These are phyloP conservation scores for Saccharomyces jurei DNA, from an alignment of 805 yeast genomes.

Conservation along the genomic window DNA sequence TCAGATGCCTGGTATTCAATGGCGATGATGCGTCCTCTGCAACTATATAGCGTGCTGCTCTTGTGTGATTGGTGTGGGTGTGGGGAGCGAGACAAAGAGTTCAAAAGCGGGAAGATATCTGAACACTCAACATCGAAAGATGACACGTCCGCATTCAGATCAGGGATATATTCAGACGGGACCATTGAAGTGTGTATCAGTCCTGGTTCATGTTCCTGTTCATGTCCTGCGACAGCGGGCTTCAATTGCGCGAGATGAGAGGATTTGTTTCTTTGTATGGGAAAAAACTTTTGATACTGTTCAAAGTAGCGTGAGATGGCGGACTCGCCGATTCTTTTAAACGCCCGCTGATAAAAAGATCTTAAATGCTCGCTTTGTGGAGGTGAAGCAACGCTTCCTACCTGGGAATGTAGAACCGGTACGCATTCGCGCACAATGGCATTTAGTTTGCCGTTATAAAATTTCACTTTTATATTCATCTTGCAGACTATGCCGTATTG, in stretches of 20 bases:
- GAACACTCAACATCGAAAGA: not conserved
- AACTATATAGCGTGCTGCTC: not conserved
- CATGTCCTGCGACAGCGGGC: not conserved
- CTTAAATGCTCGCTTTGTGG: not conserved
- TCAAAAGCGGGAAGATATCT: not conserved
- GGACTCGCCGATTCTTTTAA: not conserved
- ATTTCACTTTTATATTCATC: conserved; percentile 13
- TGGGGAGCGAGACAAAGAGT: not conserved
- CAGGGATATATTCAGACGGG: not conserved
- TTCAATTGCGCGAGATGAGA: not conserved
- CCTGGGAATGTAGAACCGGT: conserved; percentile 3
- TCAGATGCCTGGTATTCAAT: not conserved
- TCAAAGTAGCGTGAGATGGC: not conserved
- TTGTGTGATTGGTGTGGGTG: not conserved
- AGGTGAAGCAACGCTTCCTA: not conserved
- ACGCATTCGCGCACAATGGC: conserved; percentile 15
- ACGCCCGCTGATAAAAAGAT: not conserved
- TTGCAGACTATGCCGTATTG: conserved; percentile 22
- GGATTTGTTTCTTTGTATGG: not conserved
- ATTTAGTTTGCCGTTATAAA: conserved; percentile 16
- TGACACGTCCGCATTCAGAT: not conserved
- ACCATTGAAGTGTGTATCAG: not conserved
- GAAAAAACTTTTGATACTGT: not conserved
- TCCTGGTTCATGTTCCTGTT: not conserved
- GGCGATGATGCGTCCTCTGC: conserved; percentile 7